These are phyloP conservation scores for Dactylellina leptospora DNA, from an alignment of 2,329 filamentous ascomycete species.

Conservation along the genomic window DNA sequence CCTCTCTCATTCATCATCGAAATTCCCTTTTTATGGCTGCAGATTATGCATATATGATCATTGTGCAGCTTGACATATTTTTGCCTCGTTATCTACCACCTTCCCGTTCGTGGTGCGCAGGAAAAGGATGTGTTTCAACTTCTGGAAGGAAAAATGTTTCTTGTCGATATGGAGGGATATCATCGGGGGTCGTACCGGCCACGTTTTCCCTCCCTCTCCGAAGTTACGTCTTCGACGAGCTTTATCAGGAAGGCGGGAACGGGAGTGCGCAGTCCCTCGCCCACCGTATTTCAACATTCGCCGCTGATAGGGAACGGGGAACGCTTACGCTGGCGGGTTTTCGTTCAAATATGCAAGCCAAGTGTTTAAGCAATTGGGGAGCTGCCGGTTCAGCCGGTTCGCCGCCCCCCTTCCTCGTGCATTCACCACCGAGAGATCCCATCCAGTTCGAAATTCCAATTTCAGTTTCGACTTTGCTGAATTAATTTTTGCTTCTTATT, in stretches of 20 bases:
- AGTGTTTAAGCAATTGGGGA: not conserved
- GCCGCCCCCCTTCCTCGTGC: slow-evolving; percentile 23
- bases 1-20: no score
- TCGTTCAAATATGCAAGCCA: slow-evolving; percentile 5
- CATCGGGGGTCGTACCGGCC: slow-evolving; percentile 5
- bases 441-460: no score
- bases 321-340: no score
- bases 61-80: slow-evolving; percentile 10
- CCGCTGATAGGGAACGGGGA: no score
- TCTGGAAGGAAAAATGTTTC: slow-evolving; percentile 6
- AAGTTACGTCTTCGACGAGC: slow-evolving; percentile 25
- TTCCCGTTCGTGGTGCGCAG: slow-evolving; percentile 14
- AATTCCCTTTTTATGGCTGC: not conserved
- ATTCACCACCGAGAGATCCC: no score
- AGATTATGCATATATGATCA: not conserved
- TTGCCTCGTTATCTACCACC: slow-evolving; percentile 14
- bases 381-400: slow-evolving; percentile 39
- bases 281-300: not conserved
- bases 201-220: slow-evolving; percentile 27
- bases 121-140: slow-evolving; percentile 33
- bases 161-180: not conserved
- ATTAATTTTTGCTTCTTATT: no score
- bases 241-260: slow-evolving; percentile 52
- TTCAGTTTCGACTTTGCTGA: no score
- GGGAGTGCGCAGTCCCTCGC: slow-evolving; percentile 32